These are phyloP conservation scores for Erodium chrysanthum DNA, from an alignment of 441 rosid species.

Conservation along the genomic window DNA sequence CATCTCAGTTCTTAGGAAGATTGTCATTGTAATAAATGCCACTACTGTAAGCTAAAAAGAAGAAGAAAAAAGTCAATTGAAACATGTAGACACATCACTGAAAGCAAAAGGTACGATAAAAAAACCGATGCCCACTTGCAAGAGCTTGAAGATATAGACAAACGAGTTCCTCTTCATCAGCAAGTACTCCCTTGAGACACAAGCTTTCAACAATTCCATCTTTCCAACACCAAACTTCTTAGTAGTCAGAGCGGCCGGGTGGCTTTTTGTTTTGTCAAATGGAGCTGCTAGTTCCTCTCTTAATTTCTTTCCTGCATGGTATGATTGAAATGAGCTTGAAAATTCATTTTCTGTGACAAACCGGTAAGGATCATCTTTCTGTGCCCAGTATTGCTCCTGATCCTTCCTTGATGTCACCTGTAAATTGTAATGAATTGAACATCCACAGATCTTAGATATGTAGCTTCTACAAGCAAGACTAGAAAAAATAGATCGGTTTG, in stretches of 20 bases:
- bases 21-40: slow-evolving; percentile 30
- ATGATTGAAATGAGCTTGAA: slow-evolving; percentile 55
- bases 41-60: slow-evolving; percentile 31
- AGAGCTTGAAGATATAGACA: slow-evolving; percentile 61
- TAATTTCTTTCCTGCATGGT: slow-evolving; percentile 42
- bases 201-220: slow-evolving; percentile 57
- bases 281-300: slow-evolving; percentile 46
- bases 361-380: slow-evolving; percentile 45
- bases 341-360: slow-evolving; percentile 56
- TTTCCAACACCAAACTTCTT: slow-evolving; percentile 46
- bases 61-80: slow-evolving; percentile 16
- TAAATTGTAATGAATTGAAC: slow-evolving; percentile 21
- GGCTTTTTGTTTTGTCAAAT: slow-evolving; percentile 52
- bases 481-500: not conserved
- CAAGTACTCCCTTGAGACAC: slow-evolving; percentile 53
- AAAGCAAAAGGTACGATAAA: not conserved
- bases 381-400: slow-evolving; percentile 68
- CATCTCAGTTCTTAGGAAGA: slow-evolving; percentile 46
- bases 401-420: slow-evolving; percentile 92
- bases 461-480: no score
- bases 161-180: slow-evolving; percentile 85
- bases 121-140: slow-evolving; percentile 35
- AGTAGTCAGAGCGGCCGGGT: slow-evolving; percentile 64
- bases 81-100: not conserved
- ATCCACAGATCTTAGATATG: no score